Base-by-base conservation (phyloP, 108 stramenopile species). In the Nitzschia inconspicua region DNA sequence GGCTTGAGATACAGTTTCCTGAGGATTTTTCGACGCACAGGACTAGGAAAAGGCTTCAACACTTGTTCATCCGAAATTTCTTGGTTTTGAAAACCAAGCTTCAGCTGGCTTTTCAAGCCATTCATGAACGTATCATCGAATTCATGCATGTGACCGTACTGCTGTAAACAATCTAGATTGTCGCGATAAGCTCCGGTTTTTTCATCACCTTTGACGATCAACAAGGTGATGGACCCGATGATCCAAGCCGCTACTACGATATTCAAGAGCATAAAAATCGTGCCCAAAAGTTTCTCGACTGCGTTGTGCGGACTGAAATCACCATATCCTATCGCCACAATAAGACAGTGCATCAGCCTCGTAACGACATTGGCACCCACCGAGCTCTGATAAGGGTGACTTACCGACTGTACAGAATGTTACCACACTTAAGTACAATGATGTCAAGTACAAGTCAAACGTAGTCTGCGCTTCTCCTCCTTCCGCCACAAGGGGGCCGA, bases 51-150 rank as follows among this genome's bases (percentile, higher is more conserved):
- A 19, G 73, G 34, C 30, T 74, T 41, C 20, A 84, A 60, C 14
- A 84, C 79, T 44, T 77, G 40, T 35, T 84, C 83, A 54, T 84
- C 83, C 0, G 83, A 42, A 16, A 84, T 60, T 42, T 77, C 76
- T 24, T 57, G 54, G 34, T 74, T 80, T 31, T 78, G 51, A 46
- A 79, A 79, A 9, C 72, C 76, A 8, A 84, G 48, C 31, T 59
- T 53, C 16, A 80, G 34, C 47, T 84, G 79, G 4, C 63, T 57
- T 22, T 75, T 59, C 14, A 84, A 61, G 2, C 53, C 29, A 11
- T 59, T 72, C 2, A 23, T n/a, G 29, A 78, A 47, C 2, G 43
- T 56, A 1, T 37, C 9, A 11, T 75, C 65, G 26, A 71, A 72
- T n/a, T 47, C 19, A 44, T 76, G 36, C 47, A 80, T 65, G 10